Evolutionary conservation across 2,329 filamentous ascomycete species (phyloP).

Genomic region (Cordyceps cicadae): DNA sequence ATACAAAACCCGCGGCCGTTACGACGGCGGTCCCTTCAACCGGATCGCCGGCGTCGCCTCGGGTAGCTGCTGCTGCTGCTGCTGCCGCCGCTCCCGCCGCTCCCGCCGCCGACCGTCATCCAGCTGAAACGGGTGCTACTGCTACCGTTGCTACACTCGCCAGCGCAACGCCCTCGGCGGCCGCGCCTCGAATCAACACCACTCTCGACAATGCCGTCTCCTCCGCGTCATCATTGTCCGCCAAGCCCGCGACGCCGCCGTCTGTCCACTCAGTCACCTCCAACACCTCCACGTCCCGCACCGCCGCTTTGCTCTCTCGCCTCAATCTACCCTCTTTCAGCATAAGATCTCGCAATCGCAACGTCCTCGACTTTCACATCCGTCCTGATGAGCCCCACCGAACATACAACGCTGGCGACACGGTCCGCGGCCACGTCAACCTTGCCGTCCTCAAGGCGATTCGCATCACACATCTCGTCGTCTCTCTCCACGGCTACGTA

Average conservation of each 20-base stretch:
- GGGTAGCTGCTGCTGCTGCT: neutral
- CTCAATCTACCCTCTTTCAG: constrained; percentile 41
- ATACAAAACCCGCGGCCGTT: neutral
- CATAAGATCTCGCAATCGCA: constrained; percentile 47
- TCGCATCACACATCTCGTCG: constrained; percentile 70
- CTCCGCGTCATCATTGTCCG: constrained; percentile 28
- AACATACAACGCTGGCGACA: constrained; percentile 66
- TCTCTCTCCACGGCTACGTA: constrained; percentile 69
- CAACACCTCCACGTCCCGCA: constrained; percentile 18
- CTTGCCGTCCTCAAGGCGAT: constrained; percentile 66
- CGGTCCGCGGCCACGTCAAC: constrained; percentile 64
- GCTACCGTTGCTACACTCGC: neutral
- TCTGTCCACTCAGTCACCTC: constrained; percentile 15
- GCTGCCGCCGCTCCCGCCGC: neutral
- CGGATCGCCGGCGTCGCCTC: neutral
- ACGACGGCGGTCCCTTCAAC: neutral
- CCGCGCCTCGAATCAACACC: constrained; percentile 15
- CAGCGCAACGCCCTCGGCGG: neutral
- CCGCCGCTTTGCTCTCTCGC: constrained; percentile 41
- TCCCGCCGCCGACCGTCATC: neutral
- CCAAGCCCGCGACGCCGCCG: constrained; percentile 14
- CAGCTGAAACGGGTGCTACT: neutral
- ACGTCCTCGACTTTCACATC: constrained; percentile 71
- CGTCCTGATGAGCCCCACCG: constrained; percentile 68
- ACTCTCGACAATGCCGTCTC: neutral